Conservation (phyloP, 192 early-diverging fungal genomes). For the Gonapodya prolifera region DNA sequence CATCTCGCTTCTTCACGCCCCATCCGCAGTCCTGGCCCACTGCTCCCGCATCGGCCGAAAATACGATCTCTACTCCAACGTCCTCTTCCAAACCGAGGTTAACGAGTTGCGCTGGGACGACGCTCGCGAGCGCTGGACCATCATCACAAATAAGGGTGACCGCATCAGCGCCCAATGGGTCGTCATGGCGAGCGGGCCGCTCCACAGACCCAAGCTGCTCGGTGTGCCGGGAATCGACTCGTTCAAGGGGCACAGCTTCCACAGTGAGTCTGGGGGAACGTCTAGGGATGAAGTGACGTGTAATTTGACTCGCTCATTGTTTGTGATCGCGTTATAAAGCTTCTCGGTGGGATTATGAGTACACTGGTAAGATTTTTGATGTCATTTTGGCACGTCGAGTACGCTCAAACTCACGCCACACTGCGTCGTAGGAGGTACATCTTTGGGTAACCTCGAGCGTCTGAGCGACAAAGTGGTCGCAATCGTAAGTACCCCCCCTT, state of each 20-base stretch:
- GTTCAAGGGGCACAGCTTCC: background rate
- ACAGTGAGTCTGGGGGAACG: background rate
- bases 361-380: background rate
- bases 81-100: slow-evolving; percentile 5
- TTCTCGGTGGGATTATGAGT: background rate
- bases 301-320: no score
- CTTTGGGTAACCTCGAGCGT: background rate
- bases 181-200: background rate
- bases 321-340: no score
- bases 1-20: background rate
- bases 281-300: no score
- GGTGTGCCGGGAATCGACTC: slow-evolving; percentile 5
- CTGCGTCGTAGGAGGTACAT: background rate
- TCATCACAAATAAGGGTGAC: background rate
- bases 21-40: background rate
- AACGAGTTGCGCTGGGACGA: background rate
- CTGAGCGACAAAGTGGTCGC: background rate
- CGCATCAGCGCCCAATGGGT: background rate
- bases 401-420: no score
- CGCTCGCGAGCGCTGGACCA: background rate
- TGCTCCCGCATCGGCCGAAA: background rate
- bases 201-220: slow-evolving; percentile 1
- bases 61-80: background rate
- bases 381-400: no score
- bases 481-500: background rate